phyloP scores from a whole-genome alignment of 768 basidiomycete species.

The Mycena metata region DNA sequence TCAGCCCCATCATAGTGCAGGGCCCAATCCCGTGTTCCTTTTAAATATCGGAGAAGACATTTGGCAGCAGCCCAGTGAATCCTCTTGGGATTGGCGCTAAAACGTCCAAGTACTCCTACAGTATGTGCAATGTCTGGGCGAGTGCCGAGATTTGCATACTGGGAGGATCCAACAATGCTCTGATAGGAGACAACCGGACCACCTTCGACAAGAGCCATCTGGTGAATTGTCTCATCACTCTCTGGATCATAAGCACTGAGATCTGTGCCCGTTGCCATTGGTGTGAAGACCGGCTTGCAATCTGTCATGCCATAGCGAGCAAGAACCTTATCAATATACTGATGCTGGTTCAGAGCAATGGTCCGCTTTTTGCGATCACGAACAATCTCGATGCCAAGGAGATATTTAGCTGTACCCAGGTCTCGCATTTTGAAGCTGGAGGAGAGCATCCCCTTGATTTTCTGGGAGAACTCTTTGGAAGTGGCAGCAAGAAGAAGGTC shows the following conservation, averaged over 20 bases:
- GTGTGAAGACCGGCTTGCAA: background rate
- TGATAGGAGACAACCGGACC: too few relatives aligned
- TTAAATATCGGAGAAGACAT: background rate
- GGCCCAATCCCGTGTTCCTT: too few relatives aligned
- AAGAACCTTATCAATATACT: background rate
- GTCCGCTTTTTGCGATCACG: background rate
- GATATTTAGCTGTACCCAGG: background rate
- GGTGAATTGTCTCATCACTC: too few relatives aligned
- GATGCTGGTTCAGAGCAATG: background rate
- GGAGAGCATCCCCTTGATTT: background rate
- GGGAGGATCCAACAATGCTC: too few relatives aligned
- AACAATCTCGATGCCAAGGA: background rate
- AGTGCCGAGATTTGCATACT: background rate
- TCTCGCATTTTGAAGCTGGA: constrained; percentile 15
- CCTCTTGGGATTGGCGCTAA: constrained; percentile 4
- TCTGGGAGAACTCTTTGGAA: background rate
- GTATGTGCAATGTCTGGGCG: background rate
- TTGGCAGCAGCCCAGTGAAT: background rate
- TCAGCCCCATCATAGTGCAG: constrained; percentile 6
- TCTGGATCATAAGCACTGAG: too few relatives aligned
- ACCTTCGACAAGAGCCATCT: too few relatives aligned
- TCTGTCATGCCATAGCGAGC: background rate
- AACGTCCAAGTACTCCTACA: constrained; percentile 6
- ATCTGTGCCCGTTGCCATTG: background rate
- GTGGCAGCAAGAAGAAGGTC: constrained; percentile 1